phyloP scores from a whole-genome alignment of 2,329 filamentous ascomycete species.

The Ophiocordyceps camponoti-saundersi region DNA sequence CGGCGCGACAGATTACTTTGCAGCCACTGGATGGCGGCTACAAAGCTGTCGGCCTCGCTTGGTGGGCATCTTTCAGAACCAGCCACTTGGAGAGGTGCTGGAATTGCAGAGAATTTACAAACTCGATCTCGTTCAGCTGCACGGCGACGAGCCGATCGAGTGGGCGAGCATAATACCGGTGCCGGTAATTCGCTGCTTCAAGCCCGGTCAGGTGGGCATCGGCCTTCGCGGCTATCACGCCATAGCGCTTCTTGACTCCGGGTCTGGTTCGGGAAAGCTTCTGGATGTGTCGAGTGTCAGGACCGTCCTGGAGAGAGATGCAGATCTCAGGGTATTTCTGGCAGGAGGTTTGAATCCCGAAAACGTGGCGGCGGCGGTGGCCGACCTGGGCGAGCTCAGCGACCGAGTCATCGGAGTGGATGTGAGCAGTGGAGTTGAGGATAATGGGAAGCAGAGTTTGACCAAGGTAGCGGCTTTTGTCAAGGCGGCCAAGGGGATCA shows the following conservation, averaged over 20 bases:
- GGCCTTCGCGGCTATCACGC: slow-evolving; percentile 65
- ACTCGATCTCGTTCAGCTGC: slow-evolving; percentile 82
- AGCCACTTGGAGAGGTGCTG: slow-evolving; percentile 68
- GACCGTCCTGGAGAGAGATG: slow-evolving; percentile 46
- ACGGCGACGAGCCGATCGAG: slow-evolving; percentile 81
- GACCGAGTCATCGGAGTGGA: slow-evolving; percentile 67
- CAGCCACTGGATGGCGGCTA: slow-evolving; percentile 27
- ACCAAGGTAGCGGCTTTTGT: slow-evolving; percentile 72
- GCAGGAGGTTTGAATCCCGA: slow-evolving; percentile 71
- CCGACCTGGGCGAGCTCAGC: slow-evolving; percentile 40
- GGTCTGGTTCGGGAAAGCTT: slow-evolving; percentile 64
- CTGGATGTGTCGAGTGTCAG: slow-evolving; percentile 58
- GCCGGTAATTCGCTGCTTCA: slow-evolving; percentile 77
- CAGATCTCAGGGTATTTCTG: slow-evolving; percentile 57
- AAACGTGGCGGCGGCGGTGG: slow-evolving; percentile 56
- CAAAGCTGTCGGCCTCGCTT: slow-evolving; percentile 50
- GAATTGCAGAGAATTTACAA: slow-evolving; percentile 57
- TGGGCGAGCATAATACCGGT: slow-evolving; percentile 84
- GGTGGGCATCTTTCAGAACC: slow-evolving; percentile 88
- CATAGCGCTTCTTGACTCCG: slow-evolving; percentile 73
- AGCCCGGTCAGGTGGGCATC: slow-evolving; percentile 56
- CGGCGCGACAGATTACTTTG: slow-evolving; percentile 53
- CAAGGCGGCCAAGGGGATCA: slow-evolving; percentile 48
- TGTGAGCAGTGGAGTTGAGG: slow-evolving; percentile 87
- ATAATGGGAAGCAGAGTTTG: slow-evolving; percentile 61